Evolutionary conservation across 768 basidiomycete species (phyloP), one percentile per base, ranked within the genome.

Genomic region (Lentinula sp.): DNA sequence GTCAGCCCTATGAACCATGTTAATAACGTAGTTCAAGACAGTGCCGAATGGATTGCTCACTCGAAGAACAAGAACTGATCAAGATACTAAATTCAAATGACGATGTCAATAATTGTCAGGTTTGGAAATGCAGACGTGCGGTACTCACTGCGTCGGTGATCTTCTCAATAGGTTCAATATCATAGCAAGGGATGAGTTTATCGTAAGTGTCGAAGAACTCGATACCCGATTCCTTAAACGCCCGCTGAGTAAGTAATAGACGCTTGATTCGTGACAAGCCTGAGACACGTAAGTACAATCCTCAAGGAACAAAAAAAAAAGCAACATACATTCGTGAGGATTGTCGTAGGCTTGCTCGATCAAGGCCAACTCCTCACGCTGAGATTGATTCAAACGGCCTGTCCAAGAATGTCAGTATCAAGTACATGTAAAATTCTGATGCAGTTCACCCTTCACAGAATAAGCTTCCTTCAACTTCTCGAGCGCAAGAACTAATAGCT

Each of bases 321-420:
- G 11, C 1, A 16, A 56, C 83, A 67, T 67, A 87, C 95, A 98
- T 80, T 99, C 97, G 73, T 98, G 97, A 32, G 97, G 97, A 70
- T 98, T 98, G 72, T 99, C 97, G 72, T 98, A 98, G 3, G 96
- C 96, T 74, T 99, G 97, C 70, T 99, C 97, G 63, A 99, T 97
- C 56, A 99, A 81, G 11, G 97, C 97, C 57, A 99, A 79, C 73
- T 99, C 97, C 71, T 99, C 97, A 69, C 97, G 87, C 73, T 99
- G 97, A 23, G 93, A 95, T 73, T 98, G 96, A 72, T 99, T 99
- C 52, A 99, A 79, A 65, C 97, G 93, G 39, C 90, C 74, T 74
- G 49, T 7, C 13, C 3, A 52, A 34, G 32, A 23, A 6, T 31
- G 7, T 23, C 16, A 23, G 9, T 21, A 9, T n/a, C 3, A 28